Conservation (phyloP, 2,329 filamentous ascomycete genomes). For the Harringtonia aguacate region DNA sequence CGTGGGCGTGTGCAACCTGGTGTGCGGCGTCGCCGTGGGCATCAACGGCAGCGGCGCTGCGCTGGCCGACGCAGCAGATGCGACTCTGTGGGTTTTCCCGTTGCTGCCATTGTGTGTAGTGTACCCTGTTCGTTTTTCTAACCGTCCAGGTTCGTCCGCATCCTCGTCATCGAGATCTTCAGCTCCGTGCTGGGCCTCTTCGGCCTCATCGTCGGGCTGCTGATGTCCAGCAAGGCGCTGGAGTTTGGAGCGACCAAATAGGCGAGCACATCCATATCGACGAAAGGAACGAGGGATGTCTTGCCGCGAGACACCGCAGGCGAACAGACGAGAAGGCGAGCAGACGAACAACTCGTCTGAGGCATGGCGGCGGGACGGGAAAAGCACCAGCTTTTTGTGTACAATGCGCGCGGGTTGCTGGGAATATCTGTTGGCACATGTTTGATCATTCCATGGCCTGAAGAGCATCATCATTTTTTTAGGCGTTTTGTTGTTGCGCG, state of each 20-base stretch:
- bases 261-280: too few relatives aligned
- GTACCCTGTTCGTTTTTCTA: background rate
- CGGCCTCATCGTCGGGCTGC: constrained; percentile 85
- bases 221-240: constrained; percentile 73
- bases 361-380: too few relatives aligned
- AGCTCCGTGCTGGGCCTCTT: constrained; percentile 95
- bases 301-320: too few relatives aligned
- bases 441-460: too few relatives aligned
- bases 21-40: constrained; percentile 92
- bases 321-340: too few relatives aligned
- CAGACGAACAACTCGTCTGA: too few relatives aligned
- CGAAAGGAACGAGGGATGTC: too few relatives aligned
- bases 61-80: constrained; percentile 87
- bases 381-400: too few relatives aligned
- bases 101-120: background rate
- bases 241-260: constrained; percentile 48
- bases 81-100: constrained; percentile 58
- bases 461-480: too few relatives aligned
- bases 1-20: constrained; percentile 88
- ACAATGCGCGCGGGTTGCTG: too few relatives aligned
- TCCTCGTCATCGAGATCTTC: constrained; percentile 98
- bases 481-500: too few relatives aligned
- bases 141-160: constrained; percentile 78
- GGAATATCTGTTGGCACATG: too few relatives aligned
- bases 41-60: constrained; percentile 98